phyloP scores from a whole-genome alignment of 2,329 filamentous ascomycete genomes.

The Pseudogymnoascus sp. region DNA sequence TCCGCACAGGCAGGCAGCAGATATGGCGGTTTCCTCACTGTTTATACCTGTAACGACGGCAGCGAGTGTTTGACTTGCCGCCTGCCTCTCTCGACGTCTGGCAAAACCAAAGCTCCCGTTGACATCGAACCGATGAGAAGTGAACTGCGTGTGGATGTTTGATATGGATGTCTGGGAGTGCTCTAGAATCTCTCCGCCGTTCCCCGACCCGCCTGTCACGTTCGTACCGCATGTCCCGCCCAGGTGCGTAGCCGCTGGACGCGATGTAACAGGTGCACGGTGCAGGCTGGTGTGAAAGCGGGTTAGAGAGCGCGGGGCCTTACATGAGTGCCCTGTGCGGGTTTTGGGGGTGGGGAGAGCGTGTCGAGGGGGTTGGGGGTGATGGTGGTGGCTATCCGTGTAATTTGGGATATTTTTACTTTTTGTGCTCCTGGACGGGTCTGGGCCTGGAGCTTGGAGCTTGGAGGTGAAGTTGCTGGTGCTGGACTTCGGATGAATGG shows the following conservation, averaged over 20 bases:
- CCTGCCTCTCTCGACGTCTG: neutral
- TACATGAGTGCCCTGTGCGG: neutral
- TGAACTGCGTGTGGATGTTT: neutral
- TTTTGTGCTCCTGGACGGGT: neutral
- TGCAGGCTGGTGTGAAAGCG: constrained; percentile 1
- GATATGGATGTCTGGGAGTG: neutral
- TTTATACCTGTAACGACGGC: neutral
- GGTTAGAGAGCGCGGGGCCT: neutral
- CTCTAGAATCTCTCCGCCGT: neutral
- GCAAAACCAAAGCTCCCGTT: neutral
- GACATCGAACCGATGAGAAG: neutral
- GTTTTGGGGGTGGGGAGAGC: neutral
- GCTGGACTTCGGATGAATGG: neutral
- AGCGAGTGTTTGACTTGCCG: neutral
- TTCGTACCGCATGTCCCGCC: constrained; percentile 4
- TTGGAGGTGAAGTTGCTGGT: neutral
- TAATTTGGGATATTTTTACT: neutral
- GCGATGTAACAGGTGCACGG: constrained; percentile 2
- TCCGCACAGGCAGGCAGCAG: neutral
- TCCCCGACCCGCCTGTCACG: neutral
- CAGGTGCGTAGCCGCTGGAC: constrained; percentile 2
- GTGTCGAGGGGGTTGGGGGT: neutral
- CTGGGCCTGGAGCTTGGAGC: neutral
- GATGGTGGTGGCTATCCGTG: neutral
- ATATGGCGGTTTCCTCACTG: neutral